Evolutionary conservation across 108 stramenopile species (phyloP), one percentile per base, ranked within the genome.

Genomic region (Stephanodiscus minutulus): DNA sequence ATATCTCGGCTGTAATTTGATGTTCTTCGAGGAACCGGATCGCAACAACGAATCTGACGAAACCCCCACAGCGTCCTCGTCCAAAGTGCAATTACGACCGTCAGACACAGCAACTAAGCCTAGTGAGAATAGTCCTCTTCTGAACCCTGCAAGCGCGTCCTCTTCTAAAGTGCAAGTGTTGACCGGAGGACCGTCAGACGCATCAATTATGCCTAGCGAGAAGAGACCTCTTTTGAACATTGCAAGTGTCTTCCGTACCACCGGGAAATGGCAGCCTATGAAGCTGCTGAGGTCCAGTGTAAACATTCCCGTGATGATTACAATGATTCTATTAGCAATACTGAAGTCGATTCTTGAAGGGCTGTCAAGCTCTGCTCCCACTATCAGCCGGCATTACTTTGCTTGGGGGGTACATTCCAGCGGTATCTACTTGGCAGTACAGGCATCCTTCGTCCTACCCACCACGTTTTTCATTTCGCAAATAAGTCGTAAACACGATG

Each of bases 1-100:
- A 21, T 96, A 78, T 52, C 68, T 87, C 11, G 25, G 80, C 52
- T 24, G 63, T 10, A 65, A 79, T n/a, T 36, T 86, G n/a, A 0
- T 85, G 15, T 89, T 72, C 50, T 96, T 96, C 72, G 74, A 86
- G 64, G 94, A 95, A 64, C 94, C 94, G 6, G 79, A 79, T 64
- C 84, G 86, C 7, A 28, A 41, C 20, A 53, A 72, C 50, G 41
- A 35, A 0, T 9, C 39, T 17, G 8, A 56, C 24, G 54, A 73
- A 15, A 66, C 12, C 0, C 15, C 33, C 24, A 1, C 36, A 36
- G 54, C 49, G 35, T 28, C 27, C 27, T 53, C 48, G 13, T 35
- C 33, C 6, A 21, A 70, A 31, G 22, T 52, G 15, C 55, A 50
- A 58, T 31, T 54, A 60, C 66, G 48, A 60, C 22, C 22, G 21